Evolutionary conservation across 805 yeast species (phyloP), one percentile per base, ranked within the genome.

Genomic region (Metschnikowia vanudenii): DNA sequence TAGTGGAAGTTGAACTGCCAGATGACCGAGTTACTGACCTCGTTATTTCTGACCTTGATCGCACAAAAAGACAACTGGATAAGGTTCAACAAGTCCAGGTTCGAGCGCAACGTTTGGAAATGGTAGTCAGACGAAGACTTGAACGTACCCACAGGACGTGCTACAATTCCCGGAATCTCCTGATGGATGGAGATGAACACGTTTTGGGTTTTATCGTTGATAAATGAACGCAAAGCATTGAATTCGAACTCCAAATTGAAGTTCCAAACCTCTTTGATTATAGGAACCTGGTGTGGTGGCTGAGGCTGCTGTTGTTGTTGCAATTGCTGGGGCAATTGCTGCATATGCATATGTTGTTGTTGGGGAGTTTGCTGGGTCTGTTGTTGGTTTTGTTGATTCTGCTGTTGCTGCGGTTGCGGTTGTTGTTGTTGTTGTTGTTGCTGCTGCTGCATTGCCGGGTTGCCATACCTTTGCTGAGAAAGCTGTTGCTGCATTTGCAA

Each of bases 1-100:
- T 90, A 94, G 54, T 78, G 74, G 71, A 94, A 90, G 65, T 94
- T 94, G 71, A 94, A 91, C 64, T 92, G 97, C 97, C 97, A 94
- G n/a, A 97, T 88, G 75, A 52, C 72, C 72, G 53, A 82, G 35
- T 89, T 72, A 20, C 96, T 95, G 38, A 65, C 54, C 51, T 69
- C 74, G 49, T 64, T 63, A 39, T 64, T 59, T 52, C 61, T 62
- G 32, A 69, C 56, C 51, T 70, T 71, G 14, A 69, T 64, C 3
- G 68, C 68, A 54, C 76, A 72, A 40, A 72, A 61, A 2, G 69
- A 62, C 45, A 94, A 77, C 67, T 94, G 99, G 45, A 94, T 84
- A 47, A 94, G 80, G 57, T 85, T 84, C 55, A 91, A 68, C 46
- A 94, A 74, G 65, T 94, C 99, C 3, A 94, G 87, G 63, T 94